Percentiles rank a stretch among this genome's conserved stretches.
Evolutionary conservation across 495 filamentous ascomycete species (phyloP).

Genomic region (Hypoxylon subgilvum): DNA sequence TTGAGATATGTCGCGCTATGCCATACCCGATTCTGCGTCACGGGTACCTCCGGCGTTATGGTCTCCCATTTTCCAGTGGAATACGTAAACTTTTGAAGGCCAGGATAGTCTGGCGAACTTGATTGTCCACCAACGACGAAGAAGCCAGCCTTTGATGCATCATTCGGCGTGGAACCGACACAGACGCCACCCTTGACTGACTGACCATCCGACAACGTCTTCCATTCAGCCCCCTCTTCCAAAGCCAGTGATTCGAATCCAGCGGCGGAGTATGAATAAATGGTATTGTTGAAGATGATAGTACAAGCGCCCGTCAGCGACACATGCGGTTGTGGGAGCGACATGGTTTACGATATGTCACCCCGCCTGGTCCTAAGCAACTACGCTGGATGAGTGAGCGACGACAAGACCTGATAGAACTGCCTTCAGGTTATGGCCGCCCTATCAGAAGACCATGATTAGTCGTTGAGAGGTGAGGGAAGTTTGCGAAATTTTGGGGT

Average conservation of each 20-base stretch:
- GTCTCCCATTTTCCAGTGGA: conserved; percentile 76
- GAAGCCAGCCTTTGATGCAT: conserved; percentile 62
- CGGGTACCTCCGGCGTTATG: conserved; percentile 56
- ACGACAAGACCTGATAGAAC: conserved; percentile 20
- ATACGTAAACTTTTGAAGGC: conserved; percentile 86
- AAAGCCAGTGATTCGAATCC: conserved; percentile 79
- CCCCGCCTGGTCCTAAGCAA: conserved; percentile 16
- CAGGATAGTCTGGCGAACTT: conserved; percentile 63
- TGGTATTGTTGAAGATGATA: conserved; percentile 77
- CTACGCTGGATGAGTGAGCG: conserved; percentile 10
- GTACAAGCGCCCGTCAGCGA: conserved; percentile 80
- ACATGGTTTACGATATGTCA: conserved; percentile 54
- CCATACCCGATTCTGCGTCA: conserved; percentile 70
- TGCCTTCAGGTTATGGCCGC: conserved; percentile 18
- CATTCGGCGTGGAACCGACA: conserved; percentile 68
- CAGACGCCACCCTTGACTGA: conserved; percentile 77
- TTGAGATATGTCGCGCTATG: conserved; percentile 82
- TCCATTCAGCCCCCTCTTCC: conserved; percentile 72
- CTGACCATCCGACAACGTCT: conserved; percentile 64
- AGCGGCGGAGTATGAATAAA: conserved; percentile 80
- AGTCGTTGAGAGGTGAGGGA: conserved; percentile 7
- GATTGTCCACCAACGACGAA: conserved; percentile 84
- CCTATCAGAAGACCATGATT: conserved; percentile 33
- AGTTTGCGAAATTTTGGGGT: background rate
- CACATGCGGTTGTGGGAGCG: conserved; percentile 67